phyloP scores from a whole-genome alignment of 1,284 basidiomycete genomes.

The Trametes hirsuta region DNA sequence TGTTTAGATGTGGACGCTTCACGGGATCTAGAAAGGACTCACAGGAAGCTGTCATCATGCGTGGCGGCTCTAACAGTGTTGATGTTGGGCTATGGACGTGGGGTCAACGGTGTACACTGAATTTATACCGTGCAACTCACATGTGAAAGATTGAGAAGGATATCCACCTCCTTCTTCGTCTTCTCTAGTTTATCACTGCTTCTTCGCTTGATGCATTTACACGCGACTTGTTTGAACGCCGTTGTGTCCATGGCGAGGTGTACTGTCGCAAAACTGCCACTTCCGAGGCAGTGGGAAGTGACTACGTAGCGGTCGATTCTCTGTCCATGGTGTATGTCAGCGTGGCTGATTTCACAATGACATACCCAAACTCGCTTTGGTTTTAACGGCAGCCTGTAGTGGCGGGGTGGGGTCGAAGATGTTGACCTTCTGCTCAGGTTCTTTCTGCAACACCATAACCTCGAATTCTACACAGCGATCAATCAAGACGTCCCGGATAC shows the following conservation, averaged over 20 bases:
- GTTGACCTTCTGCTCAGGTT: constrained; percentile 51
- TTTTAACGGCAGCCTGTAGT: constrained; percentile 53
- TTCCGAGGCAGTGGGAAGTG: constrained; percentile 75
- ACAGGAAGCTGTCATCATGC: constrained; percentile 66
- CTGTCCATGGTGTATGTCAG: constrained; percentile 30
- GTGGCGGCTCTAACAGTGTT: constrained; percentile 76
- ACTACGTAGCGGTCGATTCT: constrained; percentile 66
- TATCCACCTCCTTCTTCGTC: constrained; percentile 76
- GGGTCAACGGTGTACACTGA: not conserved
- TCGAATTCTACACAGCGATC: constrained; percentile 56
- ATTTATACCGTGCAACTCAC: constrained; percentile 41
- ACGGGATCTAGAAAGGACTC: constrained; percentile 19
- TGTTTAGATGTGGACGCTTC: not conserved
- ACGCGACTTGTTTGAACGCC: constrained; percentile 76
- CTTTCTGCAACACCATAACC: constrained; percentile 60
- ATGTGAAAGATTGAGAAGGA: constrained; percentile 71
- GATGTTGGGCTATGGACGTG: constrained; percentile 68
- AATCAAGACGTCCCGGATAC: not conserved
- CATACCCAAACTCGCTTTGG: constrained; percentile 31
- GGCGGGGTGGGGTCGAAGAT: constrained; percentile 68
- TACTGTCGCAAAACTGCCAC: constrained; percentile 81
- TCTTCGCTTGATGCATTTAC: constrained; percentile 75
- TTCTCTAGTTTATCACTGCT: constrained; percentile 58
- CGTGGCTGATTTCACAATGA: not conserved
- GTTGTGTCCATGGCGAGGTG: constrained; percentile 71